phyloP scores from a whole-genome alignment of 768 basidiomycete species.

The Sistotremastrum niveocremeum region DNA sequence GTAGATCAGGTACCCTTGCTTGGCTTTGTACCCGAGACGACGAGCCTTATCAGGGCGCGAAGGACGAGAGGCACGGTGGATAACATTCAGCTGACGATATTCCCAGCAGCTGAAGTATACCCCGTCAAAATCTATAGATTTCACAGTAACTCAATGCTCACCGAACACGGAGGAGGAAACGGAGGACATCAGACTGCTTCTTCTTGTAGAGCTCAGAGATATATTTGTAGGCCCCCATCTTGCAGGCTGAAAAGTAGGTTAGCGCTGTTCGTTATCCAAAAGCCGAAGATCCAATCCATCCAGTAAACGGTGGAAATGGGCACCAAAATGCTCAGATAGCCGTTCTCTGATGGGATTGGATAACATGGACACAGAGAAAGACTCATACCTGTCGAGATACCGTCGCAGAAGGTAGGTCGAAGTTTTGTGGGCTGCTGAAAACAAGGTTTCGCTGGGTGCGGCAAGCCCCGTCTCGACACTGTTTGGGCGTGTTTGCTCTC shows the following conservation, averaged over 20 bases:
- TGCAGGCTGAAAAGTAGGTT: conserved; percentile 24
- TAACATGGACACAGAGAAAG: neutral
- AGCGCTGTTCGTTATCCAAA: neutral
- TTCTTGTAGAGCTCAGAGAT: conserved; percentile 97
- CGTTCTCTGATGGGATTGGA: neutral
- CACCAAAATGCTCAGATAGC: no score
- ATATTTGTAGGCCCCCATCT: conserved; percentile 93
- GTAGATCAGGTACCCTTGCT: conserved; percentile 98
- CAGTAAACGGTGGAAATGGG: no score
- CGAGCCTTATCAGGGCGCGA: conserved; percentile 99
- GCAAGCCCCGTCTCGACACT: neutral
- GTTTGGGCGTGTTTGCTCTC: neutral
- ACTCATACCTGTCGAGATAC: neutral
- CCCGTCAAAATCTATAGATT: conserved; percentile 3
- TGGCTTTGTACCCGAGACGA: conserved; percentile 98
- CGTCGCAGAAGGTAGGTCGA: neutral
- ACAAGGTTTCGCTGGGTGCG: neutral
- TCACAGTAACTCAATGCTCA: conserved; percentile 24
- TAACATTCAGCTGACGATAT: conserved; percentile 94
- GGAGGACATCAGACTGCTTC: conserved; percentile 94
- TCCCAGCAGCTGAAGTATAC: conserved; percentile 79
- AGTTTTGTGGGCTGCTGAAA: neutral
- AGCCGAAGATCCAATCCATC: neutral
- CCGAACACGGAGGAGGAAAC: conserved; percentile 95
- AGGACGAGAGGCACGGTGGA: conserved; percentile 95